A percentile compares a stretch with the other conserved stretches of the same genome.
phyloP scores from a whole-genome alignment of 1,139 yeast species.

The Scheffersomyces titani region DNA sequence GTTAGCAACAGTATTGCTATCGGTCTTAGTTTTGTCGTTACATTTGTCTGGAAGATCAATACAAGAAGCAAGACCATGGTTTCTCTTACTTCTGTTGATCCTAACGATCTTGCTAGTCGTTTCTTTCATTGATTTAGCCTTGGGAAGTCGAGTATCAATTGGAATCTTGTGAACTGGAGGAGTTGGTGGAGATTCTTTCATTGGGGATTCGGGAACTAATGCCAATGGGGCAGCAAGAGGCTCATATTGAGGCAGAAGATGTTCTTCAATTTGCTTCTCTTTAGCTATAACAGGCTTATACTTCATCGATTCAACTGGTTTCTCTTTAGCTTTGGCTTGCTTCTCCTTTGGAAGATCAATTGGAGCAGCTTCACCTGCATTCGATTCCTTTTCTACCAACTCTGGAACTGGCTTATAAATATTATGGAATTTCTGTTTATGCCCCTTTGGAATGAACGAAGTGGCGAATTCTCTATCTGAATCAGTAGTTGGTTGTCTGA shows the following conservation, averaged over 20 bases:
- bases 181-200: not conserved
- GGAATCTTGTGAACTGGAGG: not conserved
- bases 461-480: conserved; percentile 13
- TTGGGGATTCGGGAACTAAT: not conserved
- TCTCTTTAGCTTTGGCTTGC: not conserved
- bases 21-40: not conserved
- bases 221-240: not conserved
- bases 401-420: conserved; percentile 18
- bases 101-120: not conserved
- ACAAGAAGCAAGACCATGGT: not conserved
- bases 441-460: conserved; percentile 23
- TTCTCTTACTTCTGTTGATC: not conserved
- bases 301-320: no score
- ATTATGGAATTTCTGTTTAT: conserved; percentile 13
- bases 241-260: not conserved
- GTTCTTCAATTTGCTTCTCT: not conserved
- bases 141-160: not conserved
- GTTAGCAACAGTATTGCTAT: not conserved
- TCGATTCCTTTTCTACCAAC: conserved; percentile 4
- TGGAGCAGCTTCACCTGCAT: not conserved
- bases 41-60: not conserved
- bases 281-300: no score
- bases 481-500: not conserved
- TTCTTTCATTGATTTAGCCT: not conserved
- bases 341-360: not conserved